Evolutionary conservation across 2,329 filamentous ascomycete genomes (phyloP).

Genomic region (Cytospora leucostoma): DNA sequence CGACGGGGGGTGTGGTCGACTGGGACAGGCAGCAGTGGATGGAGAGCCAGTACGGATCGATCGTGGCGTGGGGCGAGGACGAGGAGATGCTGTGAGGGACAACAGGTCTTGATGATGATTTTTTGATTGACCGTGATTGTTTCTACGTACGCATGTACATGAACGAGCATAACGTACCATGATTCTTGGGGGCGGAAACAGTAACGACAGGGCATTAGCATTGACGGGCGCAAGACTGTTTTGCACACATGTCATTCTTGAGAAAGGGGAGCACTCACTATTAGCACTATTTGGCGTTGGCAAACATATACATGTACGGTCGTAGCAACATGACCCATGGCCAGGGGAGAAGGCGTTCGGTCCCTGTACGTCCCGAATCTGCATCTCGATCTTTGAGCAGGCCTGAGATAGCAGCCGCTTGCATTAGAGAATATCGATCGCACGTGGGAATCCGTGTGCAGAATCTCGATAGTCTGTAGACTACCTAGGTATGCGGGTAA

Average conservation of each 20-base stretch:
- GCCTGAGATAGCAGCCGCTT: neutral
- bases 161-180: neutral
- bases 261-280: neutral
- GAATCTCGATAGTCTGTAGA: neutral
- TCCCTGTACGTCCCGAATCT: neutral
- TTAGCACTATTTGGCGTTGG: constrained; percentile 14
- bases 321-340: constrained; percentile 10
- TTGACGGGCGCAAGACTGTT: constrained; percentile 13
- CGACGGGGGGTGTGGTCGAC: constrained; percentile 38
- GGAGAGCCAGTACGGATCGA: constrained; percentile 69
- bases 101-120: neutral
- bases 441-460: neutral
- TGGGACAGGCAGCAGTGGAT: constrained; percentile 57
- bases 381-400: too few relatives aligned
- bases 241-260: neutral
- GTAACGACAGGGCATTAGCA: constrained; percentile 13
- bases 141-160: neutral
- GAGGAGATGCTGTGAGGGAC: constrained; percentile 26
- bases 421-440: neutral
- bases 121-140: neutral
- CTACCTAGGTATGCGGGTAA: constrained; percentile 6
- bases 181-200: neutral
- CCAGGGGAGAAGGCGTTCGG: constrained; percentile 9
- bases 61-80: constrained; percentile 32
- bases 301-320: constrained; percentile 1